Conservation (phyloP, 306 rosid genomes). For the Chamaecrista fasciculata region DNA sequence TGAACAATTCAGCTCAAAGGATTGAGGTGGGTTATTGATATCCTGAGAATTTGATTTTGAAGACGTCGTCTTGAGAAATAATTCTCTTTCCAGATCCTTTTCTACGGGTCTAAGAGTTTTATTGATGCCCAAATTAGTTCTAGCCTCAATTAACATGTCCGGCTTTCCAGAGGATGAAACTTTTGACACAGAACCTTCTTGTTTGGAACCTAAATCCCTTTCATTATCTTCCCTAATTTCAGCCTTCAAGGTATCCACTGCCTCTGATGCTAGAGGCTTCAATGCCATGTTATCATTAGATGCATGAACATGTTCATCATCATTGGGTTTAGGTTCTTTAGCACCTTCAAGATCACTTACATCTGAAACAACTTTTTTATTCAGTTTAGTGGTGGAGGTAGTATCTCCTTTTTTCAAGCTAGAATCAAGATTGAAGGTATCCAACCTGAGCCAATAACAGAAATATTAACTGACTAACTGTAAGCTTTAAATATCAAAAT, state of each 20-base stretch:
- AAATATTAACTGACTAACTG: constrained; percentile 2
- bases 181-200: constrained; percentile 38
- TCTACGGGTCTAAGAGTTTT: constrained; percentile 29
- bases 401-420: constrained; percentile 41
- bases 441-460: constrained; percentile 49
- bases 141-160: constrained; percentile 28
- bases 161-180: constrained; percentile 33
- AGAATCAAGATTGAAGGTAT: constrained; percentile 61
- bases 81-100: constrained; percentile 35
- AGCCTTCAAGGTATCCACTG: constrained; percentile 32
- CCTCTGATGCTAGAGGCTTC: constrained; percentile 44
- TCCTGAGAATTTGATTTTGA: constrained; percentile 37
- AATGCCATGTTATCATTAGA: constrained; percentile 31
- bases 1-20: constrained; percentile 33
- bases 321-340: constrained; percentile 31
- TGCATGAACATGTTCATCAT: constrained; percentile 35
- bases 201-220: constrained; percentile 37
- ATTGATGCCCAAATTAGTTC: constrained; percentile 31
- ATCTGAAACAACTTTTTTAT: constrained; percentile 40
- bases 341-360: constrained; percentile 38
- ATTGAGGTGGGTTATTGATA: constrained; percentile 26
- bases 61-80: constrained; percentile 32
- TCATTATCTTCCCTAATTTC: constrained; percentile 36
- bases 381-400: constrained; percentile 35
- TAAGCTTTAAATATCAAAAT: constrained; percentile 14